Evolutionary conservation across 495 filamentous ascomycete species (phyloP).

Genomic region (Astrocystis sublimbata): DNA sequence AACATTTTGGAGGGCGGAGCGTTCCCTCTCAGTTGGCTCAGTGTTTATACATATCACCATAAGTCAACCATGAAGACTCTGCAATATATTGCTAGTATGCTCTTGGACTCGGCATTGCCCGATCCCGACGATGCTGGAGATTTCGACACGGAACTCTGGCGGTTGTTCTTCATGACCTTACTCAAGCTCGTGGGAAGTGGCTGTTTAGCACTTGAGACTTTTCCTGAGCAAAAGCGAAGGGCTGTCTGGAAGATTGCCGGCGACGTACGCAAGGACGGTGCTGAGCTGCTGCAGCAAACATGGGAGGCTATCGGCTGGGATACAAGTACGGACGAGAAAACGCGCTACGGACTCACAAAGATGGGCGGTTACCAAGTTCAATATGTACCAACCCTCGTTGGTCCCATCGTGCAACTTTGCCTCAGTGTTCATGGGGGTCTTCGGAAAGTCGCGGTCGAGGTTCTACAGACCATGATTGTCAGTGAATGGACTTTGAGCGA

Average conservation of each 20-base stretch:
- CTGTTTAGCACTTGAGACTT: conserved; percentile 88
- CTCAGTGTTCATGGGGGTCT: conserved; percentile 93
- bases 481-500: conserved; percentile 98
- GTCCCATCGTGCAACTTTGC: conserved; percentile 90
- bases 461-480: conserved; percentile 95
- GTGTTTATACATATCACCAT: conserved; percentile 92
- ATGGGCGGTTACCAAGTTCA: conserved; percentile 98
- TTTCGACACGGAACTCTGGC: conserved; percentile 94
- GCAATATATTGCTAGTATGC: conserved; percentile 75
- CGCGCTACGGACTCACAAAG: conserved; percentile 73
- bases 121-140: conserved; percentile 87
- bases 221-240: conserved; percentile 92
- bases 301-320: conserved; percentile 99
- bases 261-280: conserved; percentile 90
- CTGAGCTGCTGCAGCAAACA: conserved; percentile 74
- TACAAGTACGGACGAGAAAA: conserved; percentile 69
- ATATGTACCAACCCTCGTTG: conserved; percentile 89
- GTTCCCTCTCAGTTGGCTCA: conserved; percentile 88
- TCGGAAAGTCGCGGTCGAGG: conserved; percentile 84
- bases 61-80: conserved; percentile 84
- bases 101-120: conserved; percentile 78
- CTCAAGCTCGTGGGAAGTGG: conserved; percentile 87
- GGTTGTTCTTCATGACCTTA: conserved; percentile 84
- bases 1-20: conserved; percentile 88
- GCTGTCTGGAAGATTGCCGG: conserved; percentile 99